These are phyloP conservation scores for Lichtheimia ramosa DNA, from an alignment of 371 early-diverging fungal species.

Conservation along the genomic window DNA sequence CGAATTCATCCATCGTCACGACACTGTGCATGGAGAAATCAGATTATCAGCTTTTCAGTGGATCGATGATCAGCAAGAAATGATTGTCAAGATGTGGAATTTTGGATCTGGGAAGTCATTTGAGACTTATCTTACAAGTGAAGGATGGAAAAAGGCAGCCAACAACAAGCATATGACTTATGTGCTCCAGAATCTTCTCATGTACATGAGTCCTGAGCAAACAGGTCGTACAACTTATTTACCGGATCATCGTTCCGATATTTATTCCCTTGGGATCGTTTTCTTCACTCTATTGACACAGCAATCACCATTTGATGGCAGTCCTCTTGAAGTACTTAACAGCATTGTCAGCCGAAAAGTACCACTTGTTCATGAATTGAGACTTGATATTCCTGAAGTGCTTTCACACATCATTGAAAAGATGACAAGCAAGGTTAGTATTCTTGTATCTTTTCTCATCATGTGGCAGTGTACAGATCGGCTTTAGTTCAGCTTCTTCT, in stretches of 20 bases:
- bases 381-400: constrained; percentile 52
- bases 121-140: constrained; percentile 42
- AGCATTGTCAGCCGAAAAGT: constrained; percentile 50
- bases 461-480: not conserved
- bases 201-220: constrained; percentile 54
- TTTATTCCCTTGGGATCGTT: constrained; percentile 57
- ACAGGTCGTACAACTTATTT: constrained; percentile 58
- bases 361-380: constrained; percentile 40
- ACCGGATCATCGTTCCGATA: constrained; percentile 59
- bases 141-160: constrained; percentile 43
- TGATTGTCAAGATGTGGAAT: constrained; percentile 40
- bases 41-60: constrained; percentile 40
- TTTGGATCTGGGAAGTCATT: constrained; percentile 40
- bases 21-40: constrained; percentile 42
- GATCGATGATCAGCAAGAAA: constrained; percentile 21
- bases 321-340: constrained; percentile 55
- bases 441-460: not conserved
- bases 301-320: constrained; percentile 48
- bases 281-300: constrained; percentile 53
- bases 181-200: constrained; percentile 8
- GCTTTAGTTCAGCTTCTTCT: not conserved
- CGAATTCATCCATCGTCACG: constrained; percentile 48
- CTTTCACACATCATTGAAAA: constrained; percentile 52
- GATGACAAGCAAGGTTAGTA: constrained; percentile 55
- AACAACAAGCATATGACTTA: constrained; percentile 27